A percentile compares a stretch with the other conserved stretches of the same genome.
Conservation (phyloP, 345 rosid species). For the Microcos paniculata region DNA sequence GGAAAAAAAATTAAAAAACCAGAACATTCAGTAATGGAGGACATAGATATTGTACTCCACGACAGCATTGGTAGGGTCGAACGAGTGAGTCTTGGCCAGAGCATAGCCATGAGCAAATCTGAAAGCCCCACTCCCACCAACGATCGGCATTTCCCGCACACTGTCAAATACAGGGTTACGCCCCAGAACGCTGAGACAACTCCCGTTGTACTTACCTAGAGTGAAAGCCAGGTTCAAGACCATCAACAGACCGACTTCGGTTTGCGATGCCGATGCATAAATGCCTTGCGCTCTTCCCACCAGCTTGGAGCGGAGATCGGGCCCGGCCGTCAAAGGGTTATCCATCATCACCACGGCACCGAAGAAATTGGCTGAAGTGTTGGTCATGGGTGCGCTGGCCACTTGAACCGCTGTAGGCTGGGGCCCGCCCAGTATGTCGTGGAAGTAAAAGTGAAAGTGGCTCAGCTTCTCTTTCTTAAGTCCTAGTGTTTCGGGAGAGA, state of each 20-base stretch:
- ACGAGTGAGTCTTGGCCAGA: constrained; percentile 36
- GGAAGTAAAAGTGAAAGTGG: not conserved
- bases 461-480: not conserved
- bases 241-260: constrained; percentile 41
- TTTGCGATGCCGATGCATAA: constrained; percentile 38
- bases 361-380: constrained; percentile 29
- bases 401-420: not conserved
- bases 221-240: constrained; percentile 44
- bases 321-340: constrained; percentile 39
- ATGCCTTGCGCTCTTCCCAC: constrained; percentile 59
- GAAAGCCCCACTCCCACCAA: constrained; percentile 60
- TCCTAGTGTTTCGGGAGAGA: constrained; percentile 8
- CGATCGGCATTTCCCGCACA: constrained; percentile 55
- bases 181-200: constrained; percentile 48
- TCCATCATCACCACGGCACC: constrained; percentile 45
- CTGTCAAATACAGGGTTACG: constrained; percentile 30
- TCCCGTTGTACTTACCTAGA: constrained; percentile 55
- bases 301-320: constrained; percentile 32
- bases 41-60: constrained; percentile 44
- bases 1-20: not conserved
- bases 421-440: not conserved
- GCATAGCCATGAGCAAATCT: constrained; percentile 55
- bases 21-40: constrained; percentile 29
- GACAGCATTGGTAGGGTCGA: constrained; percentile 23
- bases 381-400: constrained; percentile 30